Conservation (phyloP, 192 early-diverging fungal species). For the Podila horticola region DNA sequence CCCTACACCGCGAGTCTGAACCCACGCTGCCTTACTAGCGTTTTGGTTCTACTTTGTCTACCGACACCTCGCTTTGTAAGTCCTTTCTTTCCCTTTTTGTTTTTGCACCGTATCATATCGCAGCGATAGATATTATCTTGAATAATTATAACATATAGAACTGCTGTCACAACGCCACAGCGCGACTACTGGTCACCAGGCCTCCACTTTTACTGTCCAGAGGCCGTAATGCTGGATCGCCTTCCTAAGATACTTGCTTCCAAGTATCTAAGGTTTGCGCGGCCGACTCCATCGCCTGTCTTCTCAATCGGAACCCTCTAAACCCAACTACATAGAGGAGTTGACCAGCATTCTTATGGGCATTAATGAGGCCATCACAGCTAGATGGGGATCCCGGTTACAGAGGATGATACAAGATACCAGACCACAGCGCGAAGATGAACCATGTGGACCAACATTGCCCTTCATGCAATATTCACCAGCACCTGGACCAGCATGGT, state of each 20-base stretch:
- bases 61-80: too few species aligned
- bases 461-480: not conserved
- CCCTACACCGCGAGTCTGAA: too few species aligned
- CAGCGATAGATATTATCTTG: too few species aligned
- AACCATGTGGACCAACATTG: not conserved
- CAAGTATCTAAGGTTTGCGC: slow-evolving; percentile 2
- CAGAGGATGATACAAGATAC: too few species aligned
- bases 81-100: not conserved
- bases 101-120: not conserved
- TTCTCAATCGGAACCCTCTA: slow-evolving; percentile 1
- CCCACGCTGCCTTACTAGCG: too few species aligned
- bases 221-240: not conserved
- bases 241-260: slow-evolving; percentile 5
- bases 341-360: slow-evolving; percentile 4
- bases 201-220: not conserved
- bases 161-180: not conserved
- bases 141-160: too few species aligned
- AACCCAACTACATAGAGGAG: not conserved
- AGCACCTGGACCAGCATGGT: not conserved
- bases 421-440: not conserved
- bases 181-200: not conserved
- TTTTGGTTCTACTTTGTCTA: too few species aligned
- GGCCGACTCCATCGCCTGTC: not conserved
- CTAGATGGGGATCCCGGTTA: too few species aligned
- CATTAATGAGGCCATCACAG: not conserved